Evolutionary conservation across 1,284 basidiomycete genomes (phyloP).

Genomic region (Ganoderma leucocontextum): DNA sequence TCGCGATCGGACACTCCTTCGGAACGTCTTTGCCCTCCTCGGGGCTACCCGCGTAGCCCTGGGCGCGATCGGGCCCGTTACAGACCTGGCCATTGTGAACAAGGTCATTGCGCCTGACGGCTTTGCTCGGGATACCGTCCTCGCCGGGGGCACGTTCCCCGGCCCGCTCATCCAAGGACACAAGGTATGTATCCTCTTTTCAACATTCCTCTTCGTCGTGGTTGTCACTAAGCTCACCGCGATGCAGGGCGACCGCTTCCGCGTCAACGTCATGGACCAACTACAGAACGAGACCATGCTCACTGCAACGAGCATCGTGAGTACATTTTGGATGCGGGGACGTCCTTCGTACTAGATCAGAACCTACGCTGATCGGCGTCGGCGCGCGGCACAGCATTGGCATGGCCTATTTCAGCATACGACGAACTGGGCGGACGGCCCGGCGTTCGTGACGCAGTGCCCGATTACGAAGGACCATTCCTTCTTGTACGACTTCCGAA

Average conservation of each 20-base stretch:
- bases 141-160: conserved; percentile 36
- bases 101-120: conserved; percentile 33
- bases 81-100: conserved; percentile 32
- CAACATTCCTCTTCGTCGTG: not conserved
- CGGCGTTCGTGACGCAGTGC: conserved; percentile 52
- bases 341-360: not conserved
- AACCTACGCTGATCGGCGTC: not conserved
- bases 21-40: not conserved
- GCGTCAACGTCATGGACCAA: conserved; percentile 45
- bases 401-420: conserved; percentile 41
- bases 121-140: conserved; percentile 28
- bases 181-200: conserved; percentile 29
- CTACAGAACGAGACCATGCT: conserved; percentile 44
- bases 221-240: not conserved
- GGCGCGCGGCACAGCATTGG: conserved; percentile 40
- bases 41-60: not conserved
- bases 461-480: conserved; percentile 52
- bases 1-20: not conserved
- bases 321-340: conserved; percentile 14
- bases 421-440: conserved; percentile 42
- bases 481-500: conserved; percentile 50
- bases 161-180: conserved; percentile 35
- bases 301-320: conserved; percentile 43
- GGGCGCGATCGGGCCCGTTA: conserved; percentile 26
- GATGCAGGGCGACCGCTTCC: conserved; percentile 35